Base-by-base conservation (phyloP, 2,329 filamentous ascomycete genomes). In the Colletotrichum plurivorum region DNA sequence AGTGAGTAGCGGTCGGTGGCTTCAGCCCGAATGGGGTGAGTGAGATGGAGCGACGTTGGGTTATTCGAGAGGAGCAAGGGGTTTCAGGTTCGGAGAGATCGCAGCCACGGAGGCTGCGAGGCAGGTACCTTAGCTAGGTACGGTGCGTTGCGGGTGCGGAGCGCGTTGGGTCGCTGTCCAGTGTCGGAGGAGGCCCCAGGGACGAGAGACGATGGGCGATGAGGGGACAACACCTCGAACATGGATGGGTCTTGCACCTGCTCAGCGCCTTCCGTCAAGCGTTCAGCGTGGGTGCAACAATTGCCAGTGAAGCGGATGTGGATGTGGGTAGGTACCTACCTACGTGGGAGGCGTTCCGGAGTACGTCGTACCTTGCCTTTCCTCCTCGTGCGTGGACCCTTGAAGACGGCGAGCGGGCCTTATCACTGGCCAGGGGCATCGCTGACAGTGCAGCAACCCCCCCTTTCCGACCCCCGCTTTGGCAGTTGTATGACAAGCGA, bases 1-100 rank as follows among this genome's bases (percentile, higher is more conserved):
- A 58, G 57, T 63, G 67, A 67, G 63, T 46, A 52, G 67, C 55
- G 63, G 58, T 68, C 64, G 64, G 67, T 67, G 67, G 54, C 64
- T 68, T 68, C 63, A 60, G 62, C 62, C 67, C 62, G 36, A 67
- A 57, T 48, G 63, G 67, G 62, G 45, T 61, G 62, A 67, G 62
- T 36, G 31, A 36, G 48, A 66, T 67, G 41, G 41, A 43, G 13
- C 45, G 63, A 61, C 62, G 56, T 67, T 69, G 63, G 67, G 67
- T 61, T 66, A 56, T 67, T 69, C 62, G 39, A 69, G 51, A 67
- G 67, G 49, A 65, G 60, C 69, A 71, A 69, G 65, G 69, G 69
- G 60, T 69, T 71, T 71, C 65, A 65, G 69, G 56, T 71, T 69
- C 65, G 65, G 66, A 65, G 63, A 61, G 69, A 69, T 71, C 69